phyloP scores from a whole-genome alignment of 768 basidiomycete genomes.

The Collybiopsis confluens region DNA sequence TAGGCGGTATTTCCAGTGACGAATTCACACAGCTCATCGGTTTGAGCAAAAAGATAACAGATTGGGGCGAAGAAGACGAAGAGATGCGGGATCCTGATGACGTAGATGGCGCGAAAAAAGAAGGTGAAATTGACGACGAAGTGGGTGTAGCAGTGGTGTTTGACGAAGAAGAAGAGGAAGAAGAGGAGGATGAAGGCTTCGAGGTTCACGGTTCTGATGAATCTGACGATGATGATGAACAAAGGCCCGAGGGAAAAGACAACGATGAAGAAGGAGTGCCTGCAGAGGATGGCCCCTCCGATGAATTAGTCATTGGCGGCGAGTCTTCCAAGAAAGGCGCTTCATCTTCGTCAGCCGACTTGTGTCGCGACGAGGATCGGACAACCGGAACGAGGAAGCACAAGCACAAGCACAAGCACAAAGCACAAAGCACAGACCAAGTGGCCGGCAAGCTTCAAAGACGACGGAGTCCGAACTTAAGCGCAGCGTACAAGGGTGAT shows the following conservation, averaged over 20 bases:
- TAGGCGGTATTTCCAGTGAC: slow-evolving; percentile 63
- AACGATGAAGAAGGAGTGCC: slow-evolving; percentile 27
- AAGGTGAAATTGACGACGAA: slow-evolving; percentile 93
- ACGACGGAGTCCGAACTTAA: too few relatives aligned
- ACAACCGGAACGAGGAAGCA: too few relatives aligned
- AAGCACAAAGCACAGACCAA: too few relatives aligned
- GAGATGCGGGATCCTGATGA: slow-evolving; percentile 56
- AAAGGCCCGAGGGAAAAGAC: slow-evolving; percentile 34
- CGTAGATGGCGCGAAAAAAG: slow-evolving; percentile 67
- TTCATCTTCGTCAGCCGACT: slow-evolving; percentile 44
- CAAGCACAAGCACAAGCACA: too few relatives aligned
- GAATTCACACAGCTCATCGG: slow-evolving; percentile 78
- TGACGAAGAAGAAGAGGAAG: slow-evolving; percentile 93
- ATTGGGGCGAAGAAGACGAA: slow-evolving; percentile 83
- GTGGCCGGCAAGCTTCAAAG: too few relatives aligned
- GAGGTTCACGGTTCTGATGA: slow-evolving; percentile 70
- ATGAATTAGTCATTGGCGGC: slow-evolving; percentile 78
- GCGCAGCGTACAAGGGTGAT: too few relatives aligned
- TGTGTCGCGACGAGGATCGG: too few relatives aligned
- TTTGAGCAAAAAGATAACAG: slow-evolving; percentile 92
- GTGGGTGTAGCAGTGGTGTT: slow-evolving; percentile 98
- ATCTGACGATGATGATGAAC: slow-evolving; percentile 72
- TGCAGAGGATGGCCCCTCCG: slow-evolving; percentile 45
- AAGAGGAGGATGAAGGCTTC: slow-evolving; percentile 83
- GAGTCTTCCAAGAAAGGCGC: slow-evolving; percentile 43